These are phyloP conservation scores for Boletus insuetus DNA, from an alignment of 768 basidiomycete species.

Conservation along the genomic window DNA sequence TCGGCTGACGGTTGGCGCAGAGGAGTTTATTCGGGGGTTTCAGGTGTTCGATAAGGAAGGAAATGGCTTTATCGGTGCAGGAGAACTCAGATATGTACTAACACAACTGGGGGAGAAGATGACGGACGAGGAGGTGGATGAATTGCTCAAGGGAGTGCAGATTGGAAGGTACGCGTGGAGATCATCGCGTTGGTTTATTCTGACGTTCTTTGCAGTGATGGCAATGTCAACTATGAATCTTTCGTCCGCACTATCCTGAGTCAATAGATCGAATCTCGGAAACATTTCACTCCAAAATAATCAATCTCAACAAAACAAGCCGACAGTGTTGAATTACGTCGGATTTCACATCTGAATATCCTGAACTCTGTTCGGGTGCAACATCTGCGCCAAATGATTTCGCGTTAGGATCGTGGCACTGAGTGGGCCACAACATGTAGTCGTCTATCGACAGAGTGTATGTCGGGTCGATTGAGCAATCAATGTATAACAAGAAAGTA, in stretches of 20 bases:
- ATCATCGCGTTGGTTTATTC: neutral
- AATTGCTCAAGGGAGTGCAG: slow-evolving; percentile 93
- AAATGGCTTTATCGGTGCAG: slow-evolving; percentile 66
- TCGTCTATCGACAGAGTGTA: slow-evolving; percentile 14
- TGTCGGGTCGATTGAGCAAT: no score
- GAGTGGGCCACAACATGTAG: slow-evolving; percentile 16
- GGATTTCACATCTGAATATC: no score
- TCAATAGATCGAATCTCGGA: slow-evolving; percentile 47
- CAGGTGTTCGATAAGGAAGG: slow-evolving; percentile 93
- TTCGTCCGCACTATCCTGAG: slow-evolving; percentile 93
- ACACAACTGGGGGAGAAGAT: slow-evolving; percentile 99
- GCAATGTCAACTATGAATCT: slow-evolving; percentile 96
- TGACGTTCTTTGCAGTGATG: slow-evolving; percentile 58
- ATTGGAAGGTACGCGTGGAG: slow-evolving; percentile 72
- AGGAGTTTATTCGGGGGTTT: slow-evolving; percentile 99
- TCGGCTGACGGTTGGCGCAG: slow-evolving; percentile 40
- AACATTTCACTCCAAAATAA: no score
- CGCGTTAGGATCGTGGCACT: slow-evolving; percentile 3
- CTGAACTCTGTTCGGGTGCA: slow-evolving; percentile 37
- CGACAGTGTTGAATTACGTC: no score
- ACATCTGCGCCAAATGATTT: slow-evolving; percentile 15
- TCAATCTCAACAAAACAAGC: no score
- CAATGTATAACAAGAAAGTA: no score
- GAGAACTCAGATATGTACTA: slow-evolving; percentile 74
- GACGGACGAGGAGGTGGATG: slow-evolving; percentile 96